phyloP scores from a whole-genome alignment of 2,329 filamentous ascomycete genomes.

The Zalaria obscura region DNA sequence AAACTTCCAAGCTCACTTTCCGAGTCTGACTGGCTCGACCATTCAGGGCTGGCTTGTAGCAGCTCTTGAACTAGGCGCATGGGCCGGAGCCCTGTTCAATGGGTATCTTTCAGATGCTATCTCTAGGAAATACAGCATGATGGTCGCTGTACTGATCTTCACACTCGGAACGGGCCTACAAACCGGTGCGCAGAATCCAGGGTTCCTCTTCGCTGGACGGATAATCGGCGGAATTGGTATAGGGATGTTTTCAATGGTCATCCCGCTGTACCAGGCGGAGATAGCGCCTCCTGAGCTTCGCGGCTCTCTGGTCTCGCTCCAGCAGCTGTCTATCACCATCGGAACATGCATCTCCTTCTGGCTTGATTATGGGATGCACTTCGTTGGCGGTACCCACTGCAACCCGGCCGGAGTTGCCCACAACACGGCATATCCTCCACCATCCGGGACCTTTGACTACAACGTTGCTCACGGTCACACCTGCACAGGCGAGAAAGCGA shows the following conservation, averaged over 20 bases:
- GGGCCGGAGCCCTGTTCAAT: conserved; percentile 57
- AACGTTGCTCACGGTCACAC: too few relatives aligned
- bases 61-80: conserved; percentile 62
- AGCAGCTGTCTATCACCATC: conserved; percentile 46
- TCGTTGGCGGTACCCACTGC: conserved; percentile 9
- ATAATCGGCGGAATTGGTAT: conserved; percentile 59
- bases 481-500: neutral
- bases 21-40: conserved; percentile 11
- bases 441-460: neutral
- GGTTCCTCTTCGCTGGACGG: conserved; percentile 52
- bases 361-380: conserved; percentile 20
- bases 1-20: neutral
- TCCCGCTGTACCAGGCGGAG: conserved; percentile 32
- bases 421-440: neutral
- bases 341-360: conserved; percentile 42
- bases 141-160: conserved; percentile 54
- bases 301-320: conserved; percentile 49
- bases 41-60: conserved; percentile 29
- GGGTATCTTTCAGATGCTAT: conserved; percentile 58
- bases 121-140: conserved; percentile 54
- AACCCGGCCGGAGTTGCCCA: neutral
- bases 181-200: conserved; percentile 43
- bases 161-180: conserved; percentile 57
- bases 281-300: conserved; percentile 46
- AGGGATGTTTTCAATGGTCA: conserved; percentile 51